A percentile compares a stretch with the other conserved stretches of the same genome.
Conservation (phyloP, 495 filamentous ascomycete species). For the Aspergillus incahuasiensis region DNA sequence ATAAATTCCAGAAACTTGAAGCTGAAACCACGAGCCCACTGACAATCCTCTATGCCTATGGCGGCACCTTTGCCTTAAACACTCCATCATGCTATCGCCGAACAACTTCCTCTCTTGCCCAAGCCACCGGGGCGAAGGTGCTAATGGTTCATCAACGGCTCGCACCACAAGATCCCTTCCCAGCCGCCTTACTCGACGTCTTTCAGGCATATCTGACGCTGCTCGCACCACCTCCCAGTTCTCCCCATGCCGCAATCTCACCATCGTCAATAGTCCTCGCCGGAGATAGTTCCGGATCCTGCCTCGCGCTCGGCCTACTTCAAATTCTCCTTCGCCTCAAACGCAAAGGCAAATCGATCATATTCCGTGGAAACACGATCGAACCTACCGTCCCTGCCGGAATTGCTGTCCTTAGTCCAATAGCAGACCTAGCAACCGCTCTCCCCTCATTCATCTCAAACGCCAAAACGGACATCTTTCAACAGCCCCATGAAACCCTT, state of each 20-base stretch:
- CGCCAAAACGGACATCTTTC: background rate
- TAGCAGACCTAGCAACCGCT: background rate
- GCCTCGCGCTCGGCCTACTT: slow-evolving; percentile 3
- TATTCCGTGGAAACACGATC: background rate
- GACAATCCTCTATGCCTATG: slow-evolving; percentile 8
- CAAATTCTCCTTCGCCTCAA: slow-evolving; percentile 5
- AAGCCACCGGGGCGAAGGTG: background rate
- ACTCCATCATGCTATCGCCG: slow-evolving; percentile 1
- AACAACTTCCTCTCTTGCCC: background rate
- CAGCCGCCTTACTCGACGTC: slow-evolving; percentile 7
- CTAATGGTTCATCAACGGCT: slow-evolving; percentile 10
- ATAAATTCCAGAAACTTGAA: background rate
- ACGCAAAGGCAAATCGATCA: background rate
- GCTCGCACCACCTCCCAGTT: background rate
- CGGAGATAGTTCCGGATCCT: slow-evolving; percentile 7
- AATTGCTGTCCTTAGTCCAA: slow-evolving; percentile 1
- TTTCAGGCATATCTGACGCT: slow-evolving; percentile 11
- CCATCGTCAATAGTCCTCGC: slow-evolving; percentile 4
- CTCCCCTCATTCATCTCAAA: slow-evolving; percentile 1
- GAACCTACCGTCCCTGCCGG: slow-evolving; percentile 2
- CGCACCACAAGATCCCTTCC: slow-evolving; percentile 10
- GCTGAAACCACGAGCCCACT: slow-evolving; percentile 5
- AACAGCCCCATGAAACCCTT: background rate
- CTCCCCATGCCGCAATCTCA: background rate
- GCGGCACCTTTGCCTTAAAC: slow-evolving; percentile 6